Evolutionary conservation across 108 stramenopile species (phyloP), one percentile per base, ranked within the genome.

Genomic region (Conticribra guillardii): DNA sequence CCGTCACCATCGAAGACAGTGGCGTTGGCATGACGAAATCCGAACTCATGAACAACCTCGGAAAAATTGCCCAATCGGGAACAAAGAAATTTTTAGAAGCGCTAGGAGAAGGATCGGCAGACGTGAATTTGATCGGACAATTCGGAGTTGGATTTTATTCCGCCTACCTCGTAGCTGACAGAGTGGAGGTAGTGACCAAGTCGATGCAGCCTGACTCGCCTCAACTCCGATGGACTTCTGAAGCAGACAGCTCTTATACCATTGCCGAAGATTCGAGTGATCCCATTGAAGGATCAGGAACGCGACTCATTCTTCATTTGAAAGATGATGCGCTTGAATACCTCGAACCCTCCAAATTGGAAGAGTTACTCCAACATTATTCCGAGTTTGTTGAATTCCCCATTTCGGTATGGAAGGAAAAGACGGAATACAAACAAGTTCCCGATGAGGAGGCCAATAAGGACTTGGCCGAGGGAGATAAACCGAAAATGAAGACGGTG

Each of bases 101-200:
- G 11, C 67, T 99, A 27, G 94, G 96, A 23, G 81, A 93, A 51
- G 93, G 89, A 4, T 76, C 59, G 1, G 86, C 83, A n/a, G 95
- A 92, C 69, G 92, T 89, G 46, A 91, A 88, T 63, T 67, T 99
- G 29, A 98, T 99, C 73, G 99, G 99, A 23, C 98, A 99, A 74
- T 99, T 99, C 69, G 99, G 99, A 67, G 99, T 99, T 5, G 99
- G 99, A 32, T 99, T 99, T 72, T 99, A 99, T 82, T 96, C 96
- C 15, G 95, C 97, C 31, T 99, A 97, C 70, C 87, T 98, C 67
- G 97, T 99, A 4, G 97, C 97, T 47, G 90, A 97, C 59, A 88
- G 86, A 73, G 96, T 99, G 9, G 85, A 93, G 54, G 97, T 99
- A 28, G 81, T 96, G 30, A 96, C 97, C 55, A 92, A 93, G 52